phyloP scores from a whole-genome alignment of 352 stramenopile genomes.

The Globisporangium acanthophoron region DNA sequence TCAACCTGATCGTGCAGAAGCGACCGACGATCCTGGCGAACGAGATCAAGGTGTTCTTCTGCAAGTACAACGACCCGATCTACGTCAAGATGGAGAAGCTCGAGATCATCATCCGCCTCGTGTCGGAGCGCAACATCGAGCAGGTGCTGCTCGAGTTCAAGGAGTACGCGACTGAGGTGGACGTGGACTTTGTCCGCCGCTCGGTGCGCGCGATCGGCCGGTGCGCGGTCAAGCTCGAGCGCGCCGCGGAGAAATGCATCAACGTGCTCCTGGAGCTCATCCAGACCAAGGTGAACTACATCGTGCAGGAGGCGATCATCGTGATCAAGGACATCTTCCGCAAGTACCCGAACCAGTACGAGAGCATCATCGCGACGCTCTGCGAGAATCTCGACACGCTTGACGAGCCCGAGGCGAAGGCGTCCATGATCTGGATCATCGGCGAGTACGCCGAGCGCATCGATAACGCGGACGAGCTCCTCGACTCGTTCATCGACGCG shows the following conservation, averaged over 20 bases:
- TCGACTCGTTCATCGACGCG: constrained; percentile 98
- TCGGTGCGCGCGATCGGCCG: constrained; percentile 96
- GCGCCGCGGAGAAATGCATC: constrained; percentile 97
- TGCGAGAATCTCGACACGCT: constrained; percentile 99
- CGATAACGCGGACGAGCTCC: constrained; percentile 98
- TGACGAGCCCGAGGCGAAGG: constrained; percentile 98
- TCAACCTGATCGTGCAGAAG: constrained; percentile 99
- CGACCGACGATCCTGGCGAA: constrained; percentile 94
- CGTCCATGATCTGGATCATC: constrained; percentile 99
- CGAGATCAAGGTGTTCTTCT: constrained; percentile 97
- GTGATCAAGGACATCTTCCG: constrained; percentile 99
- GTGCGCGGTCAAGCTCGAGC: constrained; percentile 97
- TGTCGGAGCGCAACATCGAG: constrained; percentile 98
- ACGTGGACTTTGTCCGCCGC: constrained; percentile 98
- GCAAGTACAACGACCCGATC: constrained; percentile 99
- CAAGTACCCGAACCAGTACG: constrained; percentile 99
- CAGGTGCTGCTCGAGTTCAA: constrained; percentile 98
- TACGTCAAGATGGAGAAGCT: constrained; percentile 99
- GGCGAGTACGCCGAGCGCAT: constrained; percentile 99
- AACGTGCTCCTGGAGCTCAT: constrained; percentile 98
- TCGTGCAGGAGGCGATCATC: constrained; percentile 99
- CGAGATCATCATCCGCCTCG: constrained; percentile 99
- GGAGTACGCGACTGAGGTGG: constrained; percentile 98
- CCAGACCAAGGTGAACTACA: constrained; percentile 99
- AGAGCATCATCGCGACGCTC: constrained; percentile 98